A percentile compares a stretch with the other conserved stretches of the same genome.
phyloP scores from a whole-genome alignment of 2,329 filamentous ascomycete genomes.

The Nothopassalora personata region DNA sequence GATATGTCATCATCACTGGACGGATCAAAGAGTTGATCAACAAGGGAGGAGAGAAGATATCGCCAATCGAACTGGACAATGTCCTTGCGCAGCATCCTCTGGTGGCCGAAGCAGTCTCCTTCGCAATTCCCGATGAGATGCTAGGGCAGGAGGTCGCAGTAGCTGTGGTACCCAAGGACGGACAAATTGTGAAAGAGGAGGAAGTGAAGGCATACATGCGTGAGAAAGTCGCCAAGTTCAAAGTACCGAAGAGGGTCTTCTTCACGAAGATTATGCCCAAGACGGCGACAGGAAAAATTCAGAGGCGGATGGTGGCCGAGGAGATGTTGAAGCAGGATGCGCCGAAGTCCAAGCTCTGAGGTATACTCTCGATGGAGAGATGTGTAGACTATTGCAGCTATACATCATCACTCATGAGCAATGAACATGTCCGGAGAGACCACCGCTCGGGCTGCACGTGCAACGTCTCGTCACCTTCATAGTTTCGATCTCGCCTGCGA shows the following conservation, averaged over 20 bases:
- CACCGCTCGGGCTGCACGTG: background rate
- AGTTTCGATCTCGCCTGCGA: no score
- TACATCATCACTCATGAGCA: background rate
- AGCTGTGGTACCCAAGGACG: constrained; percentile 67
- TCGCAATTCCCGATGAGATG: constrained; percentile 74
- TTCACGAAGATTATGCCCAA: constrained; percentile 83
- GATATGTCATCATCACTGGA: constrained; percentile 82
- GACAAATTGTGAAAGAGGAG: constrained; percentile 45
- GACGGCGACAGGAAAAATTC: constrained; percentile 81
- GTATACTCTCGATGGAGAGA: no score
- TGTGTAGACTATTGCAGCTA: constrained; percentile 2
- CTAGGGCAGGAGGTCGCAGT: constrained; percentile 79
- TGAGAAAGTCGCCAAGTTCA: constrained; percentile 72
- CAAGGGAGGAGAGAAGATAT: constrained; percentile 86
- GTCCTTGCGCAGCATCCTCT: constrained; percentile 67
- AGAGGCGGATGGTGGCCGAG: constrained; percentile 79
- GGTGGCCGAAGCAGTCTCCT: constrained; percentile 74
- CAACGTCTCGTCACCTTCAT: no score
- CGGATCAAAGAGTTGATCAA: constrained; percentile 91
- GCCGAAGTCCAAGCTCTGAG: constrained; percentile 14
- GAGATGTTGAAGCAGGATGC: constrained; percentile 61
- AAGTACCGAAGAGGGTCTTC: constrained; percentile 79
- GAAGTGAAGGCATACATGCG: constrained; percentile 65
- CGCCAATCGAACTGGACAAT: constrained; percentile 82
- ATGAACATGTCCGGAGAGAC: background rate